phyloP scores from a whole-genome alignment of 352 stramenopile genomes.

The Phytophthora pisi region DNA sequence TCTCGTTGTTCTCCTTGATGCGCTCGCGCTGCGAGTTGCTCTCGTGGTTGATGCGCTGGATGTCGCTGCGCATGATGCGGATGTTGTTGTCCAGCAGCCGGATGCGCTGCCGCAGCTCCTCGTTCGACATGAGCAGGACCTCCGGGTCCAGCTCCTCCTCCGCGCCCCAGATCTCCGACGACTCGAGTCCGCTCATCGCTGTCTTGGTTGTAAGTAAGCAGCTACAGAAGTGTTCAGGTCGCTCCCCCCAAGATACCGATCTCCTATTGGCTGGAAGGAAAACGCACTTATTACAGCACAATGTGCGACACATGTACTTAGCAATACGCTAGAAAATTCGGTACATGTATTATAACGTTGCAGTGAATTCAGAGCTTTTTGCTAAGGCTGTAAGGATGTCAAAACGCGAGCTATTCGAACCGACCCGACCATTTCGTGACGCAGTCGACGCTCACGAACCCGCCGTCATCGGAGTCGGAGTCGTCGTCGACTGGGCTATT shows the following conservation, averaged over 20 bases:
- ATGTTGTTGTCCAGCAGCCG: constrained; percentile 97
- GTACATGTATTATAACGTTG: background rate
- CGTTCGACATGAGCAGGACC: constrained; percentile 94
- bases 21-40: constrained; percentile 92
- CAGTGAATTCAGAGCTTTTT: background rate
- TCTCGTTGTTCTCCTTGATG: constrained; percentile 99
- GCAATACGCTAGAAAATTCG: background rate
- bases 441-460: constrained; percentile 54
- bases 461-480: constrained; percentile 11
- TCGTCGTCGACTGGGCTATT: constrained; percentile 6
- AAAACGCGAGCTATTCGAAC: constrained; percentile 51
- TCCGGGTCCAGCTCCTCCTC: constrained; percentile 84
- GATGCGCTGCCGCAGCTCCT: constrained; percentile 96
- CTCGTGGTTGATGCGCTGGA: constrained; percentile 97
- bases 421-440: constrained; percentile 69
- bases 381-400: background rate
- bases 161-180: constrained; percentile 65
- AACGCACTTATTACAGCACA: background rate
- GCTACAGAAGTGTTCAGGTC: too few species aligned
- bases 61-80: constrained; percentile 97
- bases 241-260: constrained; percentile 21
- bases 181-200: constrained; percentile 69
- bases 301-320: background rate
- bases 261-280: constrained; percentile 11
- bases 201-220: too few species aligned